Conservation (phyloP, 2,329 filamentous ascomycete genomes). For the Fusarium sp. region DNA sequence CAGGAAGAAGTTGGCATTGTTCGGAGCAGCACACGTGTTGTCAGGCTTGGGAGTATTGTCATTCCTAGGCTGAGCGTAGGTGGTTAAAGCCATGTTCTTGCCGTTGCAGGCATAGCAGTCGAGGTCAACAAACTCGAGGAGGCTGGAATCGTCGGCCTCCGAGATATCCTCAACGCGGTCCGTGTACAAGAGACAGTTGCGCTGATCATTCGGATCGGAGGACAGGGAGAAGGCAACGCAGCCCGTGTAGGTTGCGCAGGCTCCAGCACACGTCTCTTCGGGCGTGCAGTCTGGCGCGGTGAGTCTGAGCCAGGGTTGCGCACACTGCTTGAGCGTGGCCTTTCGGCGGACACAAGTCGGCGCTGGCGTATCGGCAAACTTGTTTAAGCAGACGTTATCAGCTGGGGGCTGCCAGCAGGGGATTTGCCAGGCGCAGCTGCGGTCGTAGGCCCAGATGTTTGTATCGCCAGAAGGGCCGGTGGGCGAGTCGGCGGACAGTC, state of each 20-base stretch:
- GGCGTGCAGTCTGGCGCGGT: background rate
- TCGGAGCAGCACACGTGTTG: background rate
- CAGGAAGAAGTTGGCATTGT: background rate
- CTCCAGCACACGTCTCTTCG: background rate
- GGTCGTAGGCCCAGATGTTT: conserved; percentile 2
- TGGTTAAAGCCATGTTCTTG: conserved; percentile 4
- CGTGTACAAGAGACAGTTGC: conserved; percentile 9
- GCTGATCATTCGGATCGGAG: background rate
- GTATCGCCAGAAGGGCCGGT: background rate
- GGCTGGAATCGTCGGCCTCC: background rate
- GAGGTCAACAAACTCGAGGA: background rate
- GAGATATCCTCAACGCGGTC: background rate
- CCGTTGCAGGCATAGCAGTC: conserved; percentile 4
- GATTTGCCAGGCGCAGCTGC: conserved; percentile 6
- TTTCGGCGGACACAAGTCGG: background rate
- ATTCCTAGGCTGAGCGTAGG: background rate
- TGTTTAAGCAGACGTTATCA: conserved; percentile 2
- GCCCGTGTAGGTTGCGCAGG: background rate
- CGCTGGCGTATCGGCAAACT: background rate
- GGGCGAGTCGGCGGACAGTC: background rate
- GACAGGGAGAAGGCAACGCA: conserved; percentile 1
- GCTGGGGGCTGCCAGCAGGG: background rate
- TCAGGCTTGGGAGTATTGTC: conserved; percentile 3
- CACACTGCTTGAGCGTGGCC: conserved; percentile 6
- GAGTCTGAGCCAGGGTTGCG: conserved; percentile 6